Base-by-base conservation (phyloP, 2,329 filamentous ascomycete species). In the Sporothrix dimorphospora region DNA sequence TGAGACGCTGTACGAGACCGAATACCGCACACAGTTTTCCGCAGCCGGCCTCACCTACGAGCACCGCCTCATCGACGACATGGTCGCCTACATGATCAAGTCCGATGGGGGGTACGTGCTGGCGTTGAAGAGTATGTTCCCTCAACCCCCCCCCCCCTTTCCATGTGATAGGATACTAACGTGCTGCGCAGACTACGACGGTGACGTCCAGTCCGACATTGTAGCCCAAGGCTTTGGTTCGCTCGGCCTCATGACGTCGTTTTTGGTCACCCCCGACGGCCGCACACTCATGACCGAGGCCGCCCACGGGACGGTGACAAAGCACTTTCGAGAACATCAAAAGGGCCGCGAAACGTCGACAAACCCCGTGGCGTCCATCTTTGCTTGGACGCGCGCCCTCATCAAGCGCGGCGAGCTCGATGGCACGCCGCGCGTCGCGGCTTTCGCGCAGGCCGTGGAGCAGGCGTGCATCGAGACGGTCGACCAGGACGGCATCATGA, bases 31-130 rank as follows among this genome's bases (percentile, higher is more conserved):
- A 81, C 88, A 93, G 57, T 98, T 98, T 78, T 94, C 98, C 81
- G 91, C 90, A 79, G 93, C 94, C 87, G 89, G 89, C 75, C 97
- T 98, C 85, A 98, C 96, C 95, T 98, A 98, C 81, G 96, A 99
- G 90, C 96, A 99, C 86, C 92, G 96, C 80, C 88, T 99, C 77
- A 98, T 99, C 80, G 96, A 99, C 84, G 96, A 99, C 85, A 98
- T 99, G 96, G 96, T 99, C 75, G 96, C 96, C 68, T 95, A 99
- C 88, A 99, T 99, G 96, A 92, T 99, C 88, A 99, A 99, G 92
- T 96, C 92, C 84, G 89, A 91, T 78, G 96, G 96, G 78, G 96
- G 96, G 75, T 98, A 95, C 84, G 90, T 98, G 81, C 98, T 98
- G 87, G 96, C 96, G 75, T 89, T 98, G 82, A 99, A 99, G 91